phyloP scores from a whole-genome alignment of 2,329 filamentous ascomycete species.

The Hypoxylon sp. region DNA sequence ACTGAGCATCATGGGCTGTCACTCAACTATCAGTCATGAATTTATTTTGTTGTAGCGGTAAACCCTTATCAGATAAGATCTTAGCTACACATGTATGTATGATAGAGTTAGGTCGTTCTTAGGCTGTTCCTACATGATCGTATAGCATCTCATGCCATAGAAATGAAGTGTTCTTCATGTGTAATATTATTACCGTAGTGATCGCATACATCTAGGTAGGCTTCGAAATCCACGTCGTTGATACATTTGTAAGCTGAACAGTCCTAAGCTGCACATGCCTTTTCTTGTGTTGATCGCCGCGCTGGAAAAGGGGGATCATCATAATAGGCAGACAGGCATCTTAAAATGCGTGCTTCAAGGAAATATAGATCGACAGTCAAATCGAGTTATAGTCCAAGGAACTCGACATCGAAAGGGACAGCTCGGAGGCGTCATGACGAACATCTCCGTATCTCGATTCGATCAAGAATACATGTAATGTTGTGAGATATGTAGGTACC shows the following conservation, averaged over 20 bases:
- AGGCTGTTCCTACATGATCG: background rate
- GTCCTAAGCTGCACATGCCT: background rate
- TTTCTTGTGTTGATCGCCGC: conserved; percentile 18
- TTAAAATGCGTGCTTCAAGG: conserved; percentile 14
- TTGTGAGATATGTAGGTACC: background rate
- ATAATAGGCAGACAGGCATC: conserved; percentile 5
- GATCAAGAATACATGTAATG: background rate
- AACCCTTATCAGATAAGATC: background rate
- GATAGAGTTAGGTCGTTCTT: background rate
- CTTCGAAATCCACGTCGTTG: background rate
- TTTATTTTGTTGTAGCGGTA: background rate
- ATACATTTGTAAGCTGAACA: background rate
- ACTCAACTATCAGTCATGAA: background rate
- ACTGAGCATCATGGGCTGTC: conserved; percentile 12
- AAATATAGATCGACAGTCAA: conserved; percentile 13
- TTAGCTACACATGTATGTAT: too few relatives aligned
- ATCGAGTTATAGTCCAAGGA: background rate
- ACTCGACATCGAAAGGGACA: background rate
- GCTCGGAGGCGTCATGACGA: background rate
- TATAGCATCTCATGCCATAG: background rate
- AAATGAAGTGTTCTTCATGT: background rate
- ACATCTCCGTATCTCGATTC: background rate
- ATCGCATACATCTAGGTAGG: background rate
- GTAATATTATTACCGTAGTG: background rate
- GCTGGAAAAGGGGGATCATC: conserved; percentile 39